phyloP scores from a whole-genome alignment of 1,284 basidiomycete genomes.

The Rhodotorula sp. region DNA sequence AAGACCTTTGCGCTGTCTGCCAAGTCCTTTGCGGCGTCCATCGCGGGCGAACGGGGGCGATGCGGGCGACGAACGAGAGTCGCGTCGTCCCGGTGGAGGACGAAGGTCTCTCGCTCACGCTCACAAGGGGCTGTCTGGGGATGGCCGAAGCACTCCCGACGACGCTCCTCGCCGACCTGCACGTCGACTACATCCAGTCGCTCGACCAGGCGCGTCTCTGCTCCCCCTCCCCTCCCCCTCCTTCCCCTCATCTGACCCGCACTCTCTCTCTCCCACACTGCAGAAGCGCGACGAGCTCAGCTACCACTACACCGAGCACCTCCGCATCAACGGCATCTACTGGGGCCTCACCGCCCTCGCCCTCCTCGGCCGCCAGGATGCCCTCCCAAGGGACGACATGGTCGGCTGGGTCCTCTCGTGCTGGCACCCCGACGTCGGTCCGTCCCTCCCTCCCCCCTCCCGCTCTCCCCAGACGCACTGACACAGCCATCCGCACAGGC shows the following conservation, averaged over 20 bases:
- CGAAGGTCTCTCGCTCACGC: not conserved
- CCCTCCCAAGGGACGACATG: slow-evolving; percentile 77
- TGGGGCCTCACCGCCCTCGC: slow-evolving; percentile 90
- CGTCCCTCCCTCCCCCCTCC: slow-evolving; percentile 42
- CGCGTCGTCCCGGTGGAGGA: not conserved
- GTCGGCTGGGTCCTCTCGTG: slow-evolving; percentile 88
- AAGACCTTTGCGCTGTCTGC: slow-evolving; percentile 90
- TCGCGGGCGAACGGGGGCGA: not conserved
- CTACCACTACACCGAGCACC: slow-evolving; percentile 90
- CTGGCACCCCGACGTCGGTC: slow-evolving; percentile 86
- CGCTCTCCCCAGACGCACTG: slow-evolving; percentile 22
- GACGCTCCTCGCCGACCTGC: slow-evolving; percentile 55
- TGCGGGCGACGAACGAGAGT: not conserved
- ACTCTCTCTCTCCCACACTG: not conserved
- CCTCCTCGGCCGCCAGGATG: slow-evolving; percentile 74
- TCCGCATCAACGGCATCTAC: slow-evolving; percentile 94
- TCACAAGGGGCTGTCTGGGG: not conserved
- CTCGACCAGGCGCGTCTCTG: slow-evolving; percentile 61
- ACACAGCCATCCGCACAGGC: slow-evolving; percentile 53
- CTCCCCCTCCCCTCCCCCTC: slow-evolving; percentile 7
- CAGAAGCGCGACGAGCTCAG: slow-evolving; percentile 82
- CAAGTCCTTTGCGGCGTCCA: slow-evolving; percentile 84
- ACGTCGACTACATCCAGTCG: slow-evolving; percentile 72
- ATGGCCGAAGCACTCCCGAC: not conserved
- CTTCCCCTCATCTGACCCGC: not conserved